A percentile compares a stretch with the other conserved stretches of the same genome.
These are phyloP conservation scores for Eucommia ulmoides DNA, from an alignment of 257 asterid species.

Conservation along the genomic window DNA sequence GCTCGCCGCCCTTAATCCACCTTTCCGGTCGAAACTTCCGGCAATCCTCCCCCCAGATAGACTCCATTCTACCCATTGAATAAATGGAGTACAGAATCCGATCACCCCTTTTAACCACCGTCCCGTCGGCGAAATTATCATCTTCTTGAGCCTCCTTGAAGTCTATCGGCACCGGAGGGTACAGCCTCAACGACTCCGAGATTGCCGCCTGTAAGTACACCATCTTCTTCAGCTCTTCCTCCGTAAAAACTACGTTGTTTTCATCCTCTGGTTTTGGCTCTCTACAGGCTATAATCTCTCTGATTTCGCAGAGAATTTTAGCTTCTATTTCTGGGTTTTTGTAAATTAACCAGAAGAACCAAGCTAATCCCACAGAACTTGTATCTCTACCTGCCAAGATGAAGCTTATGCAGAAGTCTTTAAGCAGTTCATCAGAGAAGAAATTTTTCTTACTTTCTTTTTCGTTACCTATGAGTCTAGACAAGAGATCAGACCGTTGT, in stretches of 20 bases:
- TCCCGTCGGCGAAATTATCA: background rate
- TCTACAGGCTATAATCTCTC: background rate
- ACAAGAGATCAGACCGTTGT: background rate
- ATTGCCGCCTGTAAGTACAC: background rate
- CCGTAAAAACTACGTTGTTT: background rate
- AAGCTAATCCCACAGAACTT: background rate
- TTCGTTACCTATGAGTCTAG: background rate
- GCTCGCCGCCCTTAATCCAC: background rate
- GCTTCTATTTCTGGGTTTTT: background rate
- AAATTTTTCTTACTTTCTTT: background rate
- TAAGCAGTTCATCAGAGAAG: background rate
- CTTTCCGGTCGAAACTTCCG: background rate
- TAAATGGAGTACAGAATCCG: background rate
- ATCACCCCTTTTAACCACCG: background rate
- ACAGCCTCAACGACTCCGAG: background rate
- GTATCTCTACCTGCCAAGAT: slow-evolving; percentile 1
- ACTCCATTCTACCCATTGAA: background rate
- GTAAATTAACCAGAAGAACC: background rate
- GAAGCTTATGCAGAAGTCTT: slow-evolving; percentile 1
- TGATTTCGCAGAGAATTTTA: background rate
- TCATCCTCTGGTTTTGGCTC: background rate
- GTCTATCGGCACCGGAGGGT: background rate
- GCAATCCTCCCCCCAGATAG: background rate
- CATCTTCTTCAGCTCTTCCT: background rate
- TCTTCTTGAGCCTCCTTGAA: background rate